A percentile compares a stretch with the other conserved stretches of the same genome.
Conservation (phyloP, 192 early-diverging fungal species). For the Oehlia diaphana region DNA sequence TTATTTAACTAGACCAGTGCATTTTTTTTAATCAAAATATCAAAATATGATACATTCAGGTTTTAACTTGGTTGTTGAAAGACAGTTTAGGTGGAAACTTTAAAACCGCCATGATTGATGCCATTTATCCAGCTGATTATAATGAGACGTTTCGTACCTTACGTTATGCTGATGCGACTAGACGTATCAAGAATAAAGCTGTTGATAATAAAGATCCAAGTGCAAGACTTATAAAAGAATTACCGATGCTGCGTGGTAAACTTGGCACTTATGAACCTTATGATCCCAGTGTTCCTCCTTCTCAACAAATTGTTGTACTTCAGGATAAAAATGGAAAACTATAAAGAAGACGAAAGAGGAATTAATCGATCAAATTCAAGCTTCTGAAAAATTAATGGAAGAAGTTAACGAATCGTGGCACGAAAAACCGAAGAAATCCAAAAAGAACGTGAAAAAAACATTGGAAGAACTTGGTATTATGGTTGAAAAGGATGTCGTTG, state of each 20-base stretch:
- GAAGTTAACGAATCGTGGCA: constrained; percentile 82
- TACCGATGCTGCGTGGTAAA: constrained; percentile 60
- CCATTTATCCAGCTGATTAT: constrained; percentile 75
- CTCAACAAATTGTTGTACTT: constrained; percentile 42
- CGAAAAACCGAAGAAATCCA: constrained; percentile 71
- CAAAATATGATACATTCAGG: constrained; percentile 40
- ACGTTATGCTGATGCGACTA: constrained; percentile 88
- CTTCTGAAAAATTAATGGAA: constrained; percentile 83
- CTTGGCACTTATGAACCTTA: constrained; percentile 34
- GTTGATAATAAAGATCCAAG: constrained; percentile 89
- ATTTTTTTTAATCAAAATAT: not conserved
- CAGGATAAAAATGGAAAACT: constrained; percentile 45
- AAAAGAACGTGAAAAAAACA: constrained; percentile 65
- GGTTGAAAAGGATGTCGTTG: constrained; percentile 68
- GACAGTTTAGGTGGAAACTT: constrained; percentile 85
- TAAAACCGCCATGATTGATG: constrained; percentile 78
- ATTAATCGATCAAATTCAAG: constrained; percentile 76
- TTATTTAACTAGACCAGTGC: not conserved
- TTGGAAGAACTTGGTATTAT: constrained; percentile 79
- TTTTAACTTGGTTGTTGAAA: constrained; percentile 81
- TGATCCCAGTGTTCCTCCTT: constrained; percentile 36
- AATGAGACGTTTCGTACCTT: constrained; percentile 83
- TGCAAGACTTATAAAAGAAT: constrained; percentile 75
- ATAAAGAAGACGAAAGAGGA: constrained; percentile 50
- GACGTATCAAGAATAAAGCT: constrained; percentile 87